Evolutionary conservation across 306 rosid genomes (phyloP).

Genomic region (Canavalia ensiformis): DNA sequence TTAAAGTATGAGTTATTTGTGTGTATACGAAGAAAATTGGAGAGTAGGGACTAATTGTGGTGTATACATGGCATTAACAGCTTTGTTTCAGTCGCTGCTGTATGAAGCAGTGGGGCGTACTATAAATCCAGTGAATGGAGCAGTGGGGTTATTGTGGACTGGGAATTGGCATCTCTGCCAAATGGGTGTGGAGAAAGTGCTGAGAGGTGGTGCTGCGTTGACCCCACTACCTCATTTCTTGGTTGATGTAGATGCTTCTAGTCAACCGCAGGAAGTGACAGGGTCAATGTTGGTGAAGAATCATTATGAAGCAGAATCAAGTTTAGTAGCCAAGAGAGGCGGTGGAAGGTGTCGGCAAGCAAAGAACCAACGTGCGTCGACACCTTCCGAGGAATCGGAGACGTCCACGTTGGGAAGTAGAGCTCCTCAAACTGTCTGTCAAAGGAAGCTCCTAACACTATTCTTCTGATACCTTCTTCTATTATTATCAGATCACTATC

Average conservation of each 20-base stretch:
- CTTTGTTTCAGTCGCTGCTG: conserved; percentile 80
- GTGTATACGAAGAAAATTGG: not conserved
- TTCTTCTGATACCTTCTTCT: conserved; percentile 50
- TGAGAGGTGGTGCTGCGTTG: conserved; percentile 59
- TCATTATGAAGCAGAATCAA: not conserved
- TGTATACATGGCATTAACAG: conserved; percentile 53
- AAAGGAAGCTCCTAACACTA: conserved; percentile 57
- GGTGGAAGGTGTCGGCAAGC: conserved; percentile 20
- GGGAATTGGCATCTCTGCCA: conserved; percentile 91
- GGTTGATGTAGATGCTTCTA: not conserved
- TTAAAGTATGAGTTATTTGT: not conserved
- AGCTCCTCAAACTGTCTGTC: conserved; percentile 10
- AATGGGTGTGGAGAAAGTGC: conserved; percentile 69
- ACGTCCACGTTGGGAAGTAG: conserved; percentile 53
- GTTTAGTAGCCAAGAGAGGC: not conserved
- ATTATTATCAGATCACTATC: not conserved
- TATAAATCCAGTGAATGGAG: conserved; percentile 85
- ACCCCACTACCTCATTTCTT: conserved; percentile 52
- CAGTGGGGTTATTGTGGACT: conserved; percentile 74
- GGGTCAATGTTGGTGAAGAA: conserved; percentile 1
- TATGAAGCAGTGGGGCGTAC: conserved; percentile 90
- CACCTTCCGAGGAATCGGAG: conserved; percentile 47
- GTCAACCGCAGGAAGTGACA: not conserved
- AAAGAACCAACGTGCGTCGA: conserved; percentile 28
- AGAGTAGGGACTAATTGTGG: not conserved